Conservation (phyloP, 371 early-diverging fungal species). For the Quaeritorhiza haematococci region DNA sequence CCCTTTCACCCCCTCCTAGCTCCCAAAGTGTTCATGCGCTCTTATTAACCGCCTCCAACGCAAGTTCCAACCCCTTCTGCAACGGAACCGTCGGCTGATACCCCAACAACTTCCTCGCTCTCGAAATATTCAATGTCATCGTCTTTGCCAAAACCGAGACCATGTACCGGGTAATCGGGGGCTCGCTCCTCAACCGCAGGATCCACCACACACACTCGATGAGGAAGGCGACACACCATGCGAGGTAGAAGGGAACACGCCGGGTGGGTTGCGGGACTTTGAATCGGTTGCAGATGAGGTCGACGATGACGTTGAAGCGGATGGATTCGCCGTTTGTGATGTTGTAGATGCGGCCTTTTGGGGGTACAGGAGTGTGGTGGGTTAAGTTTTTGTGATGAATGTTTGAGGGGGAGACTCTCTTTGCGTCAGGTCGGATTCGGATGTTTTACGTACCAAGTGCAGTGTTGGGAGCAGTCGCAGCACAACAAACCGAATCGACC, state of each 20-base stretch:
- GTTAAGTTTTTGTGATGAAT: too few relatives aligned
- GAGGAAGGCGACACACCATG: constrained; percentile 24
- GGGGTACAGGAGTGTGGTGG: too few relatives aligned
- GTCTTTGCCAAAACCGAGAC: constrained; percentile 69
- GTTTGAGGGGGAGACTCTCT: too few relatives aligned
- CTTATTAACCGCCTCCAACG: too few relatives aligned
- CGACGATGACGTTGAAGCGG: constrained; percentile 85
- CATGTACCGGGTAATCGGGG: constrained; percentile 54
- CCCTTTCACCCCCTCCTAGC: too few relatives aligned
- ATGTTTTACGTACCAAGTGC: too few relatives aligned
- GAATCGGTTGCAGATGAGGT: constrained; percentile 21
- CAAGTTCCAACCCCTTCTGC: constrained; percentile 74
- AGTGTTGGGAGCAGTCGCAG: too few relatives aligned
- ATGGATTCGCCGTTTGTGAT: constrained; percentile 89
- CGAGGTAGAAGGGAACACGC: constrained; percentile 17
- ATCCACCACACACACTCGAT: constrained; percentile 49
- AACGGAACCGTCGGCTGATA: constrained; percentile 69
- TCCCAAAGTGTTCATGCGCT: too few relatives aligned
- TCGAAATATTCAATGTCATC: constrained; percentile 72
- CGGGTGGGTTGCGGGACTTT: constrained; percentile 22
- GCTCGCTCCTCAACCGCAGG: constrained; percentile 38
- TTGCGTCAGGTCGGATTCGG: too few relatives aligned
- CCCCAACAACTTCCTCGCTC: constrained; percentile 69
- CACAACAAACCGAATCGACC: too few relatives aligned
- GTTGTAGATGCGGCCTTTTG: too few relatives aligned